Conservation (phyloP, 208 protist genomes). For the Polymyxa betae region DNA sequence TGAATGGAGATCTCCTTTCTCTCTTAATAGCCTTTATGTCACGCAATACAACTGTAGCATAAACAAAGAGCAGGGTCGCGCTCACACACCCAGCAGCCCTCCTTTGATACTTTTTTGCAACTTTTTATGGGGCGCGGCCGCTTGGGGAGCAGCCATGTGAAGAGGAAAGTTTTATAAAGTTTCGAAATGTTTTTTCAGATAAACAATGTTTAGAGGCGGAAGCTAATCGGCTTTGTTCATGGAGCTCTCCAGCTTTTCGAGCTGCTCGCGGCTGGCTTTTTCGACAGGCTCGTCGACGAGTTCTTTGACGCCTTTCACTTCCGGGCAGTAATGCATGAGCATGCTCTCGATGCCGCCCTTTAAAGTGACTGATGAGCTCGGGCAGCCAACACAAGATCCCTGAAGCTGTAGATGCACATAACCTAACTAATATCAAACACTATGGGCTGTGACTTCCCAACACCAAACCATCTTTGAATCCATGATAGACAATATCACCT, state of each 20-base stretch:
- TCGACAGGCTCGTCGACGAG: conserved; percentile 32
- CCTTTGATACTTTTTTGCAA: no score
- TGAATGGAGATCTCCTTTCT: no score
- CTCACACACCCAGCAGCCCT: no score
- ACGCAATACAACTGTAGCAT: no score
- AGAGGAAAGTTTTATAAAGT: no score
- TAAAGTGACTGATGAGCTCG: conserved; percentile 77
- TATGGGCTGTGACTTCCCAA: not conserved
- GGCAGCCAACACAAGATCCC: conserved; percentile 76
- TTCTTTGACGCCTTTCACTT: conserved; percentile 70
- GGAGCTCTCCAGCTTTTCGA: not conserved
- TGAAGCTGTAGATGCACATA: conserved; percentile 61
- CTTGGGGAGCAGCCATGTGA: no score
- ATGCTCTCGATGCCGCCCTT: conserved; percentile 82
- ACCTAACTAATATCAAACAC: not conserved
- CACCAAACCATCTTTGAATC: conserved; percentile 70
- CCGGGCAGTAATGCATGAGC: conserved; percentile 82
- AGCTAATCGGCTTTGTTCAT: no score
- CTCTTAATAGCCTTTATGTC: no score
- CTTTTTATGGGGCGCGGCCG: no score
- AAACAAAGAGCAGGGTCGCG: no score
- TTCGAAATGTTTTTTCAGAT: no score
- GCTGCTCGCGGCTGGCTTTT: conserved; percentile 22
- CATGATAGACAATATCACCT: conserved; percentile 77
- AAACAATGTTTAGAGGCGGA: no score